phyloP scores from a whole-genome alignment of 2,329 filamentous ascomycete species.

The Myriosclerotinia scirpicola region DNA sequence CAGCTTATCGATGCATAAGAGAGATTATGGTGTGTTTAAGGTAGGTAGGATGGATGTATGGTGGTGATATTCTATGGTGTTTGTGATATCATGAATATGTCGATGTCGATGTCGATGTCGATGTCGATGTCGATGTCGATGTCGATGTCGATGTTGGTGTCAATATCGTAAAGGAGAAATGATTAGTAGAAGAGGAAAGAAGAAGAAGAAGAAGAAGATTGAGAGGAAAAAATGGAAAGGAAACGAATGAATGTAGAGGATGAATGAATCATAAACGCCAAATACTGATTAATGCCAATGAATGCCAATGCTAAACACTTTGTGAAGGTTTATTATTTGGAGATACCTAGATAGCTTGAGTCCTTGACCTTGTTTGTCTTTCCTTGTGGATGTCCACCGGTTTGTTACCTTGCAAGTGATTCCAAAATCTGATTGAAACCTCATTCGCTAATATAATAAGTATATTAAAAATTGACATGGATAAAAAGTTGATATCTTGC shows the following conservation, averaged over 20 bases:
- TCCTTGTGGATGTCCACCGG: no score
- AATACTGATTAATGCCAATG: background rate
- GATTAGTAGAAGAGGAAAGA: background rate
- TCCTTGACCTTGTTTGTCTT: background rate
- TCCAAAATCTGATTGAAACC: no score
- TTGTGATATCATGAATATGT: conserved; percentile 6
- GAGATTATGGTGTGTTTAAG: background rate
- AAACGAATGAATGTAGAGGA: background rate
- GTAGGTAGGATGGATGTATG: background rate
- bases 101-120: no score
- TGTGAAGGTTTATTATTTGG: no score
- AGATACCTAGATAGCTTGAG: background rate
- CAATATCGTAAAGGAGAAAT: background rate
- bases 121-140: background rate
- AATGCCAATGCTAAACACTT: background rate
- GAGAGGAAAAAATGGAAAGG: background rate
- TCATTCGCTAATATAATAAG: no score
- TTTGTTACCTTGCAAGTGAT: no score
- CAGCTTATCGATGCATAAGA: conserved; percentile 18
- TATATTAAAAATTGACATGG: no score
- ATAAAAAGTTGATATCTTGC: no score
- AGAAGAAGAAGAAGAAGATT: background rate
- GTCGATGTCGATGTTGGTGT: background rate
- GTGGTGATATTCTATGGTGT: background rate
- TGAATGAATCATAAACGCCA: background rate